Conservation (phyloP, 2,329 filamentous ascomycete genomes). For the Penicillium sp. region DNA sequence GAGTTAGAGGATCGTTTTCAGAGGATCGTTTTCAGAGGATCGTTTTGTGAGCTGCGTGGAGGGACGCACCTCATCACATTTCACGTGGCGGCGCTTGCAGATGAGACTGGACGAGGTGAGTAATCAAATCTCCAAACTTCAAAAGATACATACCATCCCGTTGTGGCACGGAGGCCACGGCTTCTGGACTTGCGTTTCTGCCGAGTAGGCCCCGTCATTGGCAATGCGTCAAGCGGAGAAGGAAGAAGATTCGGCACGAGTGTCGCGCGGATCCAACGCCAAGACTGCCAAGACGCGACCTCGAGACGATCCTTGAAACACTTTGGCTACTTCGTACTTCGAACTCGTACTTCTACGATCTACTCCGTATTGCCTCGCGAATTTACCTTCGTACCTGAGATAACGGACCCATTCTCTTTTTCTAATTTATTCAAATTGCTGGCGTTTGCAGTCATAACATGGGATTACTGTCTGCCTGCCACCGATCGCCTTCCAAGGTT, state of each 20-base stretch:
- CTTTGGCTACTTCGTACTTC: not conserved
- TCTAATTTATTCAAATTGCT: too few relatives aligned
- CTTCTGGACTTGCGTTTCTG: constrained; percentile 29
- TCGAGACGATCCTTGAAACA: not conserved
- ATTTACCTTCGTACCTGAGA: too few relatives aligned
- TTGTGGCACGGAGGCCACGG: constrained; percentile 30
- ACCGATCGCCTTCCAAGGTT: too few relatives aligned
- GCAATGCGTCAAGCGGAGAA: not conserved
- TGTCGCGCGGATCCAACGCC: not conserved
- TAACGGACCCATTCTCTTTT: too few relatives aligned
- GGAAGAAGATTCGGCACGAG: constrained; percentile 2
- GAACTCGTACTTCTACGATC: too few relatives aligned
- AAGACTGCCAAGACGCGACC: not conserved
- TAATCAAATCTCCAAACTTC: constrained; percentile 4
- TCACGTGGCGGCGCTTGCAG: constrained; percentile 33
- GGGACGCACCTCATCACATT: constrained; percentile 30
- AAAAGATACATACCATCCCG: constrained; percentile 27
- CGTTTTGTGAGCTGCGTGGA: not conserved
- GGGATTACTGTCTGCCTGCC: too few relatives aligned
- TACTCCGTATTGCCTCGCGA: too few relatives aligned
- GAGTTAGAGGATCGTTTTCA: not conserved
- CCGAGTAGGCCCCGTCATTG: constrained; percentile 4
- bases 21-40: too few relatives aligned
- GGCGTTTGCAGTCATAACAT: too few relatives aligned
- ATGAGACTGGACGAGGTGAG: constrained; percentile 21